phyloP scores from a whole-genome alignment of 148 eudicot genomes.

The Rhododendron ovatum region DNA sequence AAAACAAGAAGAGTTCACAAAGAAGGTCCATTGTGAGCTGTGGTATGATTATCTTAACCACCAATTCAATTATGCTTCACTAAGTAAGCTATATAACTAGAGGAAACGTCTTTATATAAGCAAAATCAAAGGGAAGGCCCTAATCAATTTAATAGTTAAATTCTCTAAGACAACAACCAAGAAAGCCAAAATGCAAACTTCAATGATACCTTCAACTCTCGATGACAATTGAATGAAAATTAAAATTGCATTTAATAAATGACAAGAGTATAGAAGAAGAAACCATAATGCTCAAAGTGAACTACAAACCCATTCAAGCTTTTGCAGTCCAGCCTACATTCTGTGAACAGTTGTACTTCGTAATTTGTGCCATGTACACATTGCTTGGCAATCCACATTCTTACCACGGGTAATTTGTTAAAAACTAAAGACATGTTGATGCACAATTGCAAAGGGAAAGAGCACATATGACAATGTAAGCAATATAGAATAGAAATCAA shows the following conservation, averaged over 20 bases:
- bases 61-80: background rate
- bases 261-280: background rate
- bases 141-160: background rate
- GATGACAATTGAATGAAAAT: background rate
- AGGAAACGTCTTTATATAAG: background rate
- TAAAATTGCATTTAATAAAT: background rate
- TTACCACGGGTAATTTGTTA: background rate
- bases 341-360: background rate
- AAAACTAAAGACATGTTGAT: background rate
- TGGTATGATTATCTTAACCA: background rate
- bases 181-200: background rate
- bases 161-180: background rate
- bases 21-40: background rate
- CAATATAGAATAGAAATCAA: background rate
- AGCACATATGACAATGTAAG: background rate
- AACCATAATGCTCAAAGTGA: background rate
- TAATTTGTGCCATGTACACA: background rate
- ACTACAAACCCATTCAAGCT: background rate
- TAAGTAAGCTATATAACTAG: background rate
- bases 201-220: background rate
- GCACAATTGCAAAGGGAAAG: background rate
- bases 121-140: background rate
- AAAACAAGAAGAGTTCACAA: background rate
- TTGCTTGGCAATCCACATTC: background rate
- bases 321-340: background rate